Base-by-base conservation (phyloP, 257 asterid genomes). In the Jaltomata sinuosa region DNA sequence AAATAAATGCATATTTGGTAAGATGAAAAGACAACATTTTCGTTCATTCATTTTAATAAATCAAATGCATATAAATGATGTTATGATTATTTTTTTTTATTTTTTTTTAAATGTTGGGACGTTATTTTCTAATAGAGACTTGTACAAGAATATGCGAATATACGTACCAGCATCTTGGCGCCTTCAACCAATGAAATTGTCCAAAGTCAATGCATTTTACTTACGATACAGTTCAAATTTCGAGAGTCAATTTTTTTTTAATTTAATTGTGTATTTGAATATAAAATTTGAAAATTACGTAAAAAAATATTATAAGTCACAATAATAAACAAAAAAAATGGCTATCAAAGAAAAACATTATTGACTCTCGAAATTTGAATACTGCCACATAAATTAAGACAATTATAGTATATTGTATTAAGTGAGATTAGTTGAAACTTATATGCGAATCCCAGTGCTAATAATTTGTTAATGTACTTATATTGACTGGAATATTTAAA, bases 391-490 rank as follows among this genome's bases (percentile, higher is more conserved):
- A 42, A 42, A 42, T 42, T 42, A 11, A 42, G 49, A 42, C 6
- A 7, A 4, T 14, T 1, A 6, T 8, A 61, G 3, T 11, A 11
- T 61, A 25, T 61, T 61, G 34, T 61, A 61, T 25, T 0, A 61
- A 62, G 71, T 62, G 21, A 6, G 11, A 14, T 25, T n/a, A 71
- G 54, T 71, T 40, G 54, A 71, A 71, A 1, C 21, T 36, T 36
- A 14, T 19, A 36, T 83, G 86, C 87, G 81, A 80, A 55, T 69
- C 64, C 19, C 21, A n/a, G 32, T 86, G 89, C 69, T 88, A 86
- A 21, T 74, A 80, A n/a, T n/a, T n/a, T 29, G 78, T 86, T 65
- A 84, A n/a, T 57, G 84, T 83, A 25, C 3, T 16, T 31, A 67
- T 40, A 11, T 40, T 71, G 79, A 71, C 12, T 40, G 12, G 7